A percentile compares a stretch with the other conserved stretches of the same genome.
Conservation (phyloP, 2,329 filamentous ascomycete species). For the Hymenoscyphus albidus region DNA sequence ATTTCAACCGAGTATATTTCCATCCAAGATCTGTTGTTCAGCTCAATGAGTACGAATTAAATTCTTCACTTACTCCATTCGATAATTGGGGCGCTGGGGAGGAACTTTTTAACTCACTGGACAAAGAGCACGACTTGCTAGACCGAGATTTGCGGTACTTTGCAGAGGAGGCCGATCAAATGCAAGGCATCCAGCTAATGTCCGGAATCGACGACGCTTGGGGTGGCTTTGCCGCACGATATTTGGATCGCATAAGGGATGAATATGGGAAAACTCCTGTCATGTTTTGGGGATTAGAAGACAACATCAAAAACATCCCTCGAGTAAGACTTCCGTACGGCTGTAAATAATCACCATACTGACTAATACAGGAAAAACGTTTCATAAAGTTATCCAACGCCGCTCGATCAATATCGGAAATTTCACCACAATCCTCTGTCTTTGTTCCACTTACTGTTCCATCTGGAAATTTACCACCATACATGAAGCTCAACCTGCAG, state of each 20-base stretch:
- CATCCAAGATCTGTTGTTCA: conserved; percentile 86
- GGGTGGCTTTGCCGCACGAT: conserved; percentile 71
- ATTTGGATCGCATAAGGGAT: conserved; percentile 75
- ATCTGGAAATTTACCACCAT: conserved; percentile 51
- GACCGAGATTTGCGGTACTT: conserved; percentile 89
- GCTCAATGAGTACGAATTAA: conserved; percentile 80
- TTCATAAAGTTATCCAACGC: conserved; percentile 67
- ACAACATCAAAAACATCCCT: conserved; percentile 48
- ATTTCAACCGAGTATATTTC: conserved; percentile 89
- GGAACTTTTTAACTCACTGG: conserved; percentile 68
- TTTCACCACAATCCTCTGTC: conserved; percentile 69
- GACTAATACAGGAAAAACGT: conserved; percentile 51
- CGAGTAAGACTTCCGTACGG: conserved; percentile 43
- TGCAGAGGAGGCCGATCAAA: conserved; percentile 85
- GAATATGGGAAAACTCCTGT: conserved; percentile 86
- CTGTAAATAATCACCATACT: conserved; percentile 12
- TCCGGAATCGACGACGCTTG: conserved; percentile 72
- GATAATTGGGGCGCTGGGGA: conserved; percentile 71
- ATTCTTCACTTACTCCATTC: conserved; percentile 76
- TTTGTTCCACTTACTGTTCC: conserved; percentile 71
- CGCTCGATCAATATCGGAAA: conserved; percentile 65
- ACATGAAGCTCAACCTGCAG: conserved; percentile 54
- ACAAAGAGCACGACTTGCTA: conserved; percentile 78
- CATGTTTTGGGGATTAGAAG: conserved; percentile 83
- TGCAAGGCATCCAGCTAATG: conserved; percentile 82